Percentiles rank a stretch among this genome's conserved stretches.
Evolutionary conservation across 441 rosid genomes (phyloP).

Genomic region (Euphorbia celastroides): DNA sequence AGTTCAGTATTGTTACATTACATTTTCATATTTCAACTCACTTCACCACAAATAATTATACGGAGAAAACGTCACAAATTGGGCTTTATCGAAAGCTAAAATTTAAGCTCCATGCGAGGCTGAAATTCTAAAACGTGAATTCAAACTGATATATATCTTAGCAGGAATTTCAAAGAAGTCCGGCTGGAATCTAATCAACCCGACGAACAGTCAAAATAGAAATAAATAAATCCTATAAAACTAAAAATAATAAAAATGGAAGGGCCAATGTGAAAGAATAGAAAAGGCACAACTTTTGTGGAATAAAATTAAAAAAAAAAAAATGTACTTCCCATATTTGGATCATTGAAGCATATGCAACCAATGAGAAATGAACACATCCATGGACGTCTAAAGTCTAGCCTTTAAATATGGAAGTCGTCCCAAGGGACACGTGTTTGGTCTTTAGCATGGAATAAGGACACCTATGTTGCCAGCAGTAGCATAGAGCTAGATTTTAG

Average conservation of each 20-base stretch:
- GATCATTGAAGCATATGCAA: conserved; percentile 20
- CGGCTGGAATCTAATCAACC: too few species aligned
- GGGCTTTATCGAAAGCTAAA: too few species aligned
- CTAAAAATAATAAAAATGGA: background rate
- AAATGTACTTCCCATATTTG: background rate
- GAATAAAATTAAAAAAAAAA: conserved; percentile 1
- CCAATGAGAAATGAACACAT: conserved; percentile 19
- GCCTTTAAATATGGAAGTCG: conserved; percentile 2
- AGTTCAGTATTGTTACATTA: too few species aligned
- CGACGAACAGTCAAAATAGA: too few species aligned
- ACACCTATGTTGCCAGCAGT: conserved; percentile 14
- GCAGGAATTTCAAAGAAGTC: too few species aligned
- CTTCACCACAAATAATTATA: too few species aligned
- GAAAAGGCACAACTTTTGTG: background rate
- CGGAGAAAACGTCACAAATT: too few species aligned
- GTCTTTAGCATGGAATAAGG: background rate
- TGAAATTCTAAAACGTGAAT: too few species aligned
- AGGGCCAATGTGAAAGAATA: background rate
- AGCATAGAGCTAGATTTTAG: background rate
- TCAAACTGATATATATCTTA: too few species aligned
- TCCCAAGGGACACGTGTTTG: conserved; percentile 15
- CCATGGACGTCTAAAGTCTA: background rate
- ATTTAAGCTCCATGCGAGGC: too few species aligned
- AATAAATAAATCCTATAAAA: too few species aligned
- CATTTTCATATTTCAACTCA: too few species aligned